These are phyloP conservation scores for Pseudogymnoascus sp. DNA, from an alignment of 2,329 filamentous ascomycete genomes.

Conservation along the genomic window DNA sequence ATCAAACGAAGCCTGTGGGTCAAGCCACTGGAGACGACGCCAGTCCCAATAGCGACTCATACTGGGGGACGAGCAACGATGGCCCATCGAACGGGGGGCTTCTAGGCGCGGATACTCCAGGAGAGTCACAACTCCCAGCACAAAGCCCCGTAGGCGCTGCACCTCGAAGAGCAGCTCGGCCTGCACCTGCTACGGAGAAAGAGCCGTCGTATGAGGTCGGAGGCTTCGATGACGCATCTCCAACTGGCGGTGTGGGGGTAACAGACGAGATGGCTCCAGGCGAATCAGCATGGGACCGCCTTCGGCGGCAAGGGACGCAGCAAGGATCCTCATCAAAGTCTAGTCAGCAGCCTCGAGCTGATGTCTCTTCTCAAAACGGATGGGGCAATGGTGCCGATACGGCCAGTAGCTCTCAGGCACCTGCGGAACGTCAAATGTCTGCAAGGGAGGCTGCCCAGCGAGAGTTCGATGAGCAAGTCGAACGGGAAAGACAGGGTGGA, in stretches of 20 bases:
- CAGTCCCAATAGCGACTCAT: slow-evolving; percentile 22
- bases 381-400: neutral
- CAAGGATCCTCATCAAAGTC: neutral
- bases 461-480: slow-evolving; percentile 28
- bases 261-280: slow-evolving; percentile 9
- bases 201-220: neutral
- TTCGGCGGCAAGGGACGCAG: slow-evolving; percentile 15
- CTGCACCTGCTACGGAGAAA: neutral
- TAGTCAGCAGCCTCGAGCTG: neutral
- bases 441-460: slow-evolving; percentile 19
- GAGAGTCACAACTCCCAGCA: neutral
- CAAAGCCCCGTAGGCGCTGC: neutral
- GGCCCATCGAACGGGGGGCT: neutral
- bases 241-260: slow-evolving; percentile 19
- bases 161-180: neutral
- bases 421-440: neutral
- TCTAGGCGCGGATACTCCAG: neutral
- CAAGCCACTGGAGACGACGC: slow-evolving; percentile 18
- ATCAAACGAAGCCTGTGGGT: neutral
- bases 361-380: neutral
- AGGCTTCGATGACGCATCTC: slow-evolving; percentile 23
- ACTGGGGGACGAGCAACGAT: slow-evolving; percentile 11
- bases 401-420: neutral
- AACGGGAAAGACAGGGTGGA: slow-evolving; percentile 24
- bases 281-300: slow-evolving; percentile 27